phyloP scores from a whole-genome alignment of 345 rosid species.

The Trapa incisa region DNA sequence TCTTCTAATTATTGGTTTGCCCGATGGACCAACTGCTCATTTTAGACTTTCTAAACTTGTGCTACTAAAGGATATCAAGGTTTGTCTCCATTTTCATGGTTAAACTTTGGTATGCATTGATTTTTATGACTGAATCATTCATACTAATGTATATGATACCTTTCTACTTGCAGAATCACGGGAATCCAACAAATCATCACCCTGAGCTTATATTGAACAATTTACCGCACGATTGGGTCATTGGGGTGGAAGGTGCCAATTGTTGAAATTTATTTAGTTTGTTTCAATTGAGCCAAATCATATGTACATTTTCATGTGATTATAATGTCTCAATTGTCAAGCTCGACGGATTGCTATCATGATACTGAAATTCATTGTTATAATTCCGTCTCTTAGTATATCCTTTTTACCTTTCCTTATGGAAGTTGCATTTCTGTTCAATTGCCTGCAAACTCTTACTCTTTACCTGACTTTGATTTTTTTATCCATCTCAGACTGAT shows the following conservation, averaged over 20 bases:
- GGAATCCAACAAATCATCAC: conserved; percentile 81
- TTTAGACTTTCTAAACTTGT: conserved; percentile 80
- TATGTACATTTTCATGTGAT: not conserved
- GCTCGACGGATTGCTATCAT: not conserved
- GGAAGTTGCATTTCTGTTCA: not conserved
- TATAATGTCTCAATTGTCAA: not conserved
- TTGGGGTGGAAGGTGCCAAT: conserved; percentile 68
- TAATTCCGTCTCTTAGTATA: not conserved
- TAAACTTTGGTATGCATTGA: not conserved
- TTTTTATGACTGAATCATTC: not conserved
- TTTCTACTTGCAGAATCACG: conserved; percentile 50
- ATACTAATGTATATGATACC: not conserved
- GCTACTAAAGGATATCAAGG: conserved; percentile 87
- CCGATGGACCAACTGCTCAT: conserved; percentile 92
- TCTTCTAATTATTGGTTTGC: conserved; percentile 66
- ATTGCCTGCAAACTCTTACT: not conserved
- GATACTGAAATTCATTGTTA: not conserved
- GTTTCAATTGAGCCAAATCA: not conserved
- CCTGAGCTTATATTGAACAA: conserved; percentile 81
- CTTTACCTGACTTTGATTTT: not conserved
- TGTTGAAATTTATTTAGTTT: not conserved
- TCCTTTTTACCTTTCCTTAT: not conserved
- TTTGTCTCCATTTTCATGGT: conserved; percentile 6
- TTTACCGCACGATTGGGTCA: conserved; percentile 85
- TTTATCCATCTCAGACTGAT: conserved; percentile 33